These are phyloP conservation scores for Oryza coarctata DNA, from an alignment of 176 grass and related monocot species.

Conservation along the genomic window DNA sequence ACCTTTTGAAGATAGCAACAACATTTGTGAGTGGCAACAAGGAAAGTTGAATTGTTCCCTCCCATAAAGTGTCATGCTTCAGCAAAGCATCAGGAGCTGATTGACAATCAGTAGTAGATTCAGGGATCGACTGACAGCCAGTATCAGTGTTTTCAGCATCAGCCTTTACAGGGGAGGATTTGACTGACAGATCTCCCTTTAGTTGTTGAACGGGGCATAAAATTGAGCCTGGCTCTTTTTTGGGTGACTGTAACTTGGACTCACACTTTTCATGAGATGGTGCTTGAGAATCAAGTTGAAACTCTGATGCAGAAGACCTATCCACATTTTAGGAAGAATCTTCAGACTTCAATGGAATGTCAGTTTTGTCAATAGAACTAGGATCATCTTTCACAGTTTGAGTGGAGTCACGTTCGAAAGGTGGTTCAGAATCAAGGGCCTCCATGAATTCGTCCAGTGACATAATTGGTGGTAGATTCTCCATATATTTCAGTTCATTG, in stretches of 20 bases:
- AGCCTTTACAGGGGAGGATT: conserved; percentile 16
- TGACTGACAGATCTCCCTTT: conserved; percentile 26
- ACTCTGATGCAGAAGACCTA: conserved; percentile 26
- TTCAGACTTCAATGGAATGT: conserved; percentile 12
- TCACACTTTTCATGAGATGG: conserved; percentile 26
- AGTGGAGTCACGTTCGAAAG: conserved; percentile 43
- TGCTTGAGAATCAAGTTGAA: not conserved
- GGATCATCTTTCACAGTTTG: conserved; percentile 31
- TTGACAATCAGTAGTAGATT: conserved; percentile 6
- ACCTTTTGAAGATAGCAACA: conserved; percentile 78
- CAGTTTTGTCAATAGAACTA: conserved; percentile 25
- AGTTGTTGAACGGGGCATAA: conserved; percentile 1
- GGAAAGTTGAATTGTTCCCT: conserved; percentile 68
- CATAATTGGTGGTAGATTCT: conserved; percentile 51
- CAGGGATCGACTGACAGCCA: conserved; percentile 37
- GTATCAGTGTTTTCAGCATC: conserved; percentile 39
- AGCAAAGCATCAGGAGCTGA: conserved; percentile 3
- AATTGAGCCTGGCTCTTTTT: not conserved
- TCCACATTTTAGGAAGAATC: conserved; percentile 17
- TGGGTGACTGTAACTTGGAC: conserved; percentile 10
- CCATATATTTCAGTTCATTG: conserved; percentile 53
- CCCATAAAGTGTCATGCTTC: conserved; percentile 51
- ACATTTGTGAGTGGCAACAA: conserved; percentile 49
- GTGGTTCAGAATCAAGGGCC: conserved; percentile 63
- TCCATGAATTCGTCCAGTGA: conserved; percentile 57